These are phyloP conservation scores for Terfezia claveryi DNA, from an alignment of 495 filamentous ascomycete genomes.

Conservation along the genomic window DNA sequence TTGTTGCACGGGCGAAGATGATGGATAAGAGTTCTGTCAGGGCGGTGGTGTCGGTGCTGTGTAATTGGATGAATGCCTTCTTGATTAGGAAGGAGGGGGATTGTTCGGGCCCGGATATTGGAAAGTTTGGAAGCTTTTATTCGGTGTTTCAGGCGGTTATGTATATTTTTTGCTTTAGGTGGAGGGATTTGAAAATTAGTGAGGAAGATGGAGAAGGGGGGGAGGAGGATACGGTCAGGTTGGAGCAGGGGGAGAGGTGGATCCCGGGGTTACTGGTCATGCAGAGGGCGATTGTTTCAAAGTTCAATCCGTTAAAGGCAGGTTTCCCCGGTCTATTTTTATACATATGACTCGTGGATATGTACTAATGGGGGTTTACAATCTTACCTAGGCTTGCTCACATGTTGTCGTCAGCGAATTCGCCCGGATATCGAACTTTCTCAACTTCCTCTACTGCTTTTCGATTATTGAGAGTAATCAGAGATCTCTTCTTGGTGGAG, in stretches of 20 bases:
- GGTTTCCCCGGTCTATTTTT: constrained; percentile 39
- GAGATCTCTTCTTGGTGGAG: constrained; percentile 41
- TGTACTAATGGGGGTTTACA: no score
- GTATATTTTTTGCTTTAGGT: constrained; percentile 97
- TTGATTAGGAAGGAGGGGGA: constrained; percentile 37
- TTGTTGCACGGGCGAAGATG: constrained; percentile 67
- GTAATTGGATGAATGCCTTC: constrained; percentile 47
- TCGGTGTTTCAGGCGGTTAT: constrained; percentile 64
- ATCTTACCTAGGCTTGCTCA: constrained; percentile 43
- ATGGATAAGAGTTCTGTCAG: constrained; percentile 53
- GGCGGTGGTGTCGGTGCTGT: constrained; percentile 52
- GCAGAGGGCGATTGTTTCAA: constrained; percentile 51
- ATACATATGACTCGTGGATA: no score
- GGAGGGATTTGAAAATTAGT: constrained; percentile 55
- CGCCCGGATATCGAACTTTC: constrained; percentile 60
- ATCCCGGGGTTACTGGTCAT: constrained; percentile 47
- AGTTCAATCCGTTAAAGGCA: constrained; percentile 85
- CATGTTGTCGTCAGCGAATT: constrained; percentile 77
- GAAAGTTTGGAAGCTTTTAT: constrained; percentile 68
- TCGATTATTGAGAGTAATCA: constrained; percentile 81
- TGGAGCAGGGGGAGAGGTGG: constrained; percentile 41
- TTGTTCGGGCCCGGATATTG: constrained; percentile 66
- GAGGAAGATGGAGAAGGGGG: constrained; percentile 20
- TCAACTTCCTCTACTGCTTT: constrained; percentile 71
- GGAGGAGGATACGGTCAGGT: constrained; percentile 32